Base-by-base conservation (phyloP, 1,284 basidiomycete species). In the Ustilago loliicola region DNA sequence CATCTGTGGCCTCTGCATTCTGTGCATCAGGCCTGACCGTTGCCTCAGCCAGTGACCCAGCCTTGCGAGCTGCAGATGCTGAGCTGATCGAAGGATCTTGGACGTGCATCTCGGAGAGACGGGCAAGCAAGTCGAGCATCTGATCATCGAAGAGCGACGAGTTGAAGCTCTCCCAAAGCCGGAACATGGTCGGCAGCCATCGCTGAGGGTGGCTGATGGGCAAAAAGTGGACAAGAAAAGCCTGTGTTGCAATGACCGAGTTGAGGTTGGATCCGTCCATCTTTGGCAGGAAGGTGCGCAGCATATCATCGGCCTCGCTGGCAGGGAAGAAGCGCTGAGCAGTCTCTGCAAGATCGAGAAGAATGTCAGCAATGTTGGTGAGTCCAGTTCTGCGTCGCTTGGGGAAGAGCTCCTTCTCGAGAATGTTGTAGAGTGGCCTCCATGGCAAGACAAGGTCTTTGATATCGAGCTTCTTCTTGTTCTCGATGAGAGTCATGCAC, bases 291-390 rank as follows among this genome's bases (percentile, higher is more conserved):
- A 95, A 92, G 2, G 89, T 90, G 32, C 91, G 89, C 29, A 99
- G 91, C 94, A 99, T 98, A 76, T 94, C 93, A 78, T 93, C 91
- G 53, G 93, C 93, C 56, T 94, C 93, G 59, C 91, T 90, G 10
- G 95, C 93, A 80, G 95, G 92, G 87, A 96, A 98, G 89, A 98
- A 98, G 51, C 93, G 89, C 78, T 93, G 92, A 45, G 91, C 90
- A 78, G 90, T 90, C 77, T 94, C 92, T 38, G 94, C 93, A 70
- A 98, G 90, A 84, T 93, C 94, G 29, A 94, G 92, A 89, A 95
- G 92, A 72, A 90, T 92, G 88, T 91, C 92, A n/a, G 92, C 90
- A 25, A 93, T 88, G 32, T 76, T 74, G 71, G 66, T 91, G 90
- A 80, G 76, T 75, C 77, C 67, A 21, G 58, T 62, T 54, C 53